These are phyloP conservation scores for Blastobotrys indianensis DNA, from an alignment of 1,139 yeast genomes.

Conservation along the genomic window DNA sequence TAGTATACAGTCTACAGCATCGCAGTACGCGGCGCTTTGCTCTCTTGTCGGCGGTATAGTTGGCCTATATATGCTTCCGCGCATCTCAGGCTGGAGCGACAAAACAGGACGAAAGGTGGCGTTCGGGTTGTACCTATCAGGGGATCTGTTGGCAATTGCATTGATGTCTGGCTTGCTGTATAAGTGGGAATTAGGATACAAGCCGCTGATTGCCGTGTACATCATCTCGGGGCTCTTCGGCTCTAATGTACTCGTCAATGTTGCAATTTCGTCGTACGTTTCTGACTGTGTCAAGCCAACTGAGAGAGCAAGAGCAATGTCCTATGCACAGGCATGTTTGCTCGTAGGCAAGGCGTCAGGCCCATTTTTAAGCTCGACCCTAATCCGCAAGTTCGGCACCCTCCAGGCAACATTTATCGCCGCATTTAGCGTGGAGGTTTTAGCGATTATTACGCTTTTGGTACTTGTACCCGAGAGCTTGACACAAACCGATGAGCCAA, in stretches of 20 bases:
- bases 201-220: slow-evolving; percentile 14
- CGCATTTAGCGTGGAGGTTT: slow-evolving; percentile 10
- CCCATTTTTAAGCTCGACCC: slow-evolving; percentile 17
- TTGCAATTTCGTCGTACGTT: slow-evolving; percentile 19
- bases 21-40: slow-evolving; percentile 19
- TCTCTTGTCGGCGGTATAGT: slow-evolving; percentile 18
- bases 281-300: slow-evolving; percentile 18
- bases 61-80: slow-evolving; percentile 20
- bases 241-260: slow-evolving; percentile 14
- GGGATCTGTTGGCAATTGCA: slow-evolving; percentile 13
- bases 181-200: slow-evolving; percentile 9
- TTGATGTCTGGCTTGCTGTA: slow-evolving; percentile 13
- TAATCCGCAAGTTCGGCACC: slow-evolving; percentile 12
- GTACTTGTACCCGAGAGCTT: slow-evolving; percentile 18
- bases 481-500: not conserved
- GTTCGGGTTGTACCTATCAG: slow-evolving; percentile 15
- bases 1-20: slow-evolving; percentile 17
- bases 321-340: slow-evolving; percentile 19
- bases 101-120: slow-evolving; percentile 18
- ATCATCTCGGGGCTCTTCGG: slow-evolving; percentile 20
- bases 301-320: slow-evolving; percentile 20
- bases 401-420: slow-evolving; percentile 11
- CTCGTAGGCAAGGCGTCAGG: slow-evolving; percentile 21
- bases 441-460: slow-evolving; percentile 10
- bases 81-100: slow-evolving; percentile 18